phyloP scores from a whole-genome alignment of 495 filamentous ascomycete genomes.

The Evernia prunastri region DNA sequence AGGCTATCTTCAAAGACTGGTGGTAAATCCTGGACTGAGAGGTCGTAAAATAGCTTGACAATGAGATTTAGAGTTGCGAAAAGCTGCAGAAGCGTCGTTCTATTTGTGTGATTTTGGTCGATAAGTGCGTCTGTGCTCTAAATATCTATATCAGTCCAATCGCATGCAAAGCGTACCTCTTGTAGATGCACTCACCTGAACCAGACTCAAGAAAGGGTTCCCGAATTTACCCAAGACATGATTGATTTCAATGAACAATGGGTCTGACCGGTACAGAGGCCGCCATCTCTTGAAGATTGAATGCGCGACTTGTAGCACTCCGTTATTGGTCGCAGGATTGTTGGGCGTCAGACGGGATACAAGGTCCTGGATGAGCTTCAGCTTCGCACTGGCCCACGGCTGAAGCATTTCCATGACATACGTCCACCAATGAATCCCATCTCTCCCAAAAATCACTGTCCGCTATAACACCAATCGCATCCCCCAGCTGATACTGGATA shows the following conservation, averaged over 20 bases:
- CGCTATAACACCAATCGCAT: conserved; percentile 92
- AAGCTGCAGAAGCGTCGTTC: conserved; percentile 60
- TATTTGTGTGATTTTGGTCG: conserved; percentile 65
- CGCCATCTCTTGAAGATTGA: conserved; percentile 97
- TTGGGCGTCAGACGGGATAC: conserved; percentile 74
- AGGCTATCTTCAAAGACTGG: conserved; percentile 88
- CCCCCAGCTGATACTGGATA: conserved; percentile 89
- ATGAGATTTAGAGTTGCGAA: conserved; percentile 80
- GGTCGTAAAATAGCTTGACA: conserved; percentile 87
- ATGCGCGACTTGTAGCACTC: conserved; percentile 93
- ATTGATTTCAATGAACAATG: conserved; percentile 85
- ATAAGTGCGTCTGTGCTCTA: conserved; percentile 75
- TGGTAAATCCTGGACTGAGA: conserved; percentile 92
- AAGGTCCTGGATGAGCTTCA: conserved; percentile 55
- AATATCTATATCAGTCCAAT: conserved; percentile 2
- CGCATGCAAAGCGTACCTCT: not conserved
- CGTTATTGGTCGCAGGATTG: conserved; percentile 76
- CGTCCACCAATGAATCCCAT: conserved; percentile 88
- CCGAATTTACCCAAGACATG: conserved; percentile 84
- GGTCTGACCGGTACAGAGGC: conserved; percentile 84
- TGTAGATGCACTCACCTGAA: conserved; percentile 49
- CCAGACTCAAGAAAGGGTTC: conserved; percentile 68
- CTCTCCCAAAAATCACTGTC: conserved; percentile 95
- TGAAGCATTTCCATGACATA: conserved; percentile 30
- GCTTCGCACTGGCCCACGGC: not conserved